phyloP scores from a whole-genome alignment of 2,329 filamentous ascomycete species.

The Penicillium olsonii region DNA sequence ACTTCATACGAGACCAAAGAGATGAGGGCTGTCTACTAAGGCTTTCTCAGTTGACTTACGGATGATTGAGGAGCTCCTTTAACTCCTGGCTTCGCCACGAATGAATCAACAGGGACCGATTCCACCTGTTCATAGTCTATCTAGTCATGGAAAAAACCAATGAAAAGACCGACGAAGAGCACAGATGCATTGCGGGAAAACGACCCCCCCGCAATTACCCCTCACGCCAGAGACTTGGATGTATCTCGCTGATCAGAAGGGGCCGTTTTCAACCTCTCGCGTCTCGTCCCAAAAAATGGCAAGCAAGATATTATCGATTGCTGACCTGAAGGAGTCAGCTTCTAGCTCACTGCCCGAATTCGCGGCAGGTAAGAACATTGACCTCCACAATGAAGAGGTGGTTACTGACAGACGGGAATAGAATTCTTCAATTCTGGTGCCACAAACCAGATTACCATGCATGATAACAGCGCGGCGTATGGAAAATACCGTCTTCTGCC shows the following conservation, averaged over 20 bases:
- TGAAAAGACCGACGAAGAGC: neutral
- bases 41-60: no score
- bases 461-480: constrained; percentile 56
- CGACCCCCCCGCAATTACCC: neutral
- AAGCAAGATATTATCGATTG: constrained; percentile 18
- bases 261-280: neutral
- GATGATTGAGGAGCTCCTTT: no score
- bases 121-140: no score
- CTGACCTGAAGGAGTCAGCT: constrained; percentile 19
- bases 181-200: neutral
- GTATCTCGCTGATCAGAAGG: neutral
- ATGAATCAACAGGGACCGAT: no score
- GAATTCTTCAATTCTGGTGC: constrained; percentile 62
- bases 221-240: neutral
- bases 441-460: constrained; percentile 36
- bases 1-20: no score
- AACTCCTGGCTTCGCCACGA: no score
- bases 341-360: constrained; percentile 10
- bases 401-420: constrained; percentile 17
- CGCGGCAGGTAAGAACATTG: constrained; percentile 13
- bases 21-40: no score
- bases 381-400: neutral
- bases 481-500: constrained; percentile 52
- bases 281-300: constrained; percentile 8
- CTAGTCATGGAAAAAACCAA: no score